Conservation (phyloP, 768 basidiomycete species). For the Agrocybe praecox region DNA sequence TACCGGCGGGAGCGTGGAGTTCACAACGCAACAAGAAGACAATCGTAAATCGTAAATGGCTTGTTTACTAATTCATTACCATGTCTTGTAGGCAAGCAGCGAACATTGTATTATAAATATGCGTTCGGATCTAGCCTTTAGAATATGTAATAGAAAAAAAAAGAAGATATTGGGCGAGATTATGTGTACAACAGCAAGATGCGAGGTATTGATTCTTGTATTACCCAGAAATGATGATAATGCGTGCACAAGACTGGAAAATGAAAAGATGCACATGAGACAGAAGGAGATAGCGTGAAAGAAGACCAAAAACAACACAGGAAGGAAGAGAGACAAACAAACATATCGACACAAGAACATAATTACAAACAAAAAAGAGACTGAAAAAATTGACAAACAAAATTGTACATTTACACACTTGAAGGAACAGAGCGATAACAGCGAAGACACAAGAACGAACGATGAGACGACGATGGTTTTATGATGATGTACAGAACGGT, state of each 20-base stretch:
- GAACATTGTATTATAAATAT: too few species aligned
- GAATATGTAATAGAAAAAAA: neutral
- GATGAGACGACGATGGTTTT: too few species aligned
- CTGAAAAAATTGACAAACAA: neutral
- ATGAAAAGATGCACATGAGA: slow-evolving; percentile 4
- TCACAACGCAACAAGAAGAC: too few species aligned
- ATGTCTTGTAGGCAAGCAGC: too few species aligned
- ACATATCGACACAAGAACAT: slow-evolving; percentile 4
- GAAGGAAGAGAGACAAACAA: neutral
- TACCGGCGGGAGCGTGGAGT: too few species aligned
- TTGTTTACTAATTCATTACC: too few species aligned
- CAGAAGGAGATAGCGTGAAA: slow-evolving; percentile 1
- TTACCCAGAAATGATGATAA: slow-evolving; percentile 5
- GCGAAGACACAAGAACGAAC: neutral
- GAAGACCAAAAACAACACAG: neutral
- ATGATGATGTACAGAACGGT: too few species aligned
- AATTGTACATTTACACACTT: slow-evolving; percentile 5
- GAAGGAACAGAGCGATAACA: slow-evolving; percentile 2
- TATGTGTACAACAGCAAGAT: neutral
- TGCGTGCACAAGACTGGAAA: slow-evolving; percentile 1
- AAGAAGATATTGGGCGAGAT: slow-evolving; percentile 1
- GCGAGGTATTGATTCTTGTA: neutral
- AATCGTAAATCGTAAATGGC: too few species aligned
- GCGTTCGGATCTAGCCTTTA: too few species aligned
- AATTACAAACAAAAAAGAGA: neutral